phyloP scores from a whole-genome alignment of 768 basidiomycete species.

The Phlebiopsis flavidoalba region DNA sequence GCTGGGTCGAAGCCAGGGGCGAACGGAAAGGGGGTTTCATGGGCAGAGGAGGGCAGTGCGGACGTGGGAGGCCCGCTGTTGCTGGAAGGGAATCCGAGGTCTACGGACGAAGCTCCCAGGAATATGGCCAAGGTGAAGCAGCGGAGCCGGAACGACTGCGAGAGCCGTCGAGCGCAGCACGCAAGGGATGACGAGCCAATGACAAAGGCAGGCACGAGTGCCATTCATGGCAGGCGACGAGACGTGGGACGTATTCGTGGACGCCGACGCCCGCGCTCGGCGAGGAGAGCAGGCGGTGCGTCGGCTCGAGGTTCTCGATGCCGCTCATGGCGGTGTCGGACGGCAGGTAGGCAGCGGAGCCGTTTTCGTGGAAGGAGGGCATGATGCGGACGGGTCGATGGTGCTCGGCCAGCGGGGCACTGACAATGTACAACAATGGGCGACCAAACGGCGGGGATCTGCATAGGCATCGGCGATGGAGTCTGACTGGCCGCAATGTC shows the following conservation, averaged over 20 bases:
- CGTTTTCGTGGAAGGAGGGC: slow-evolving; percentile 33
- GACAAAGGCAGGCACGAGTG: slow-evolving; percentile 23
- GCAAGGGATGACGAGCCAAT: slow-evolving; percentile 29
- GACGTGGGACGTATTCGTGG: slow-evolving; percentile 27
- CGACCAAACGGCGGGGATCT: slow-evolving; percentile 7
- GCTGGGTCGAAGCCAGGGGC: slow-evolving; percentile 18
- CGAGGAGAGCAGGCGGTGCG: slow-evolving; percentile 26
- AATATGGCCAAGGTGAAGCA: slow-evolving; percentile 25
- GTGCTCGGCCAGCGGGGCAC: slow-evolving; percentile 14
- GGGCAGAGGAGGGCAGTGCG: slow-evolving; percentile 8
- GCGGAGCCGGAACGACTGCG: slow-evolving; percentile 29
- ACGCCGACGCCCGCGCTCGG: slow-evolving; percentile 27
- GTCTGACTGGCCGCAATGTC: slow-evolving; percentile 17
- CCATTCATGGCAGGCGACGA: slow-evolving; percentile 29
- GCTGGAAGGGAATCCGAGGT: slow-evolving; percentile 24
- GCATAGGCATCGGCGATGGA: slow-evolving; percentile 20
- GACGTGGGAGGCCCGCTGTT: slow-evolving; percentile 20
- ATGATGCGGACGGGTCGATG: slow-evolving; percentile 34
- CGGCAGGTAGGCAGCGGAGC: slow-evolving; percentile 27
- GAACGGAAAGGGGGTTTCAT: slow-evolving; percentile 25
- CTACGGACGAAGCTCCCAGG: slow-evolving; percentile 17
- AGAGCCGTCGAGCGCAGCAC: slow-evolving; percentile 26
- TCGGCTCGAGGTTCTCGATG: slow-evolving; percentile 26
- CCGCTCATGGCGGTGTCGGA: slow-evolving; percentile 27
- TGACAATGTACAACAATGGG: slow-evolving; percentile 23